Evolutionary conservation across 352 stramenopile species (phyloP), one percentile per base, ranked within the genome.

Genomic region (Globisporangium solare): DNA sequence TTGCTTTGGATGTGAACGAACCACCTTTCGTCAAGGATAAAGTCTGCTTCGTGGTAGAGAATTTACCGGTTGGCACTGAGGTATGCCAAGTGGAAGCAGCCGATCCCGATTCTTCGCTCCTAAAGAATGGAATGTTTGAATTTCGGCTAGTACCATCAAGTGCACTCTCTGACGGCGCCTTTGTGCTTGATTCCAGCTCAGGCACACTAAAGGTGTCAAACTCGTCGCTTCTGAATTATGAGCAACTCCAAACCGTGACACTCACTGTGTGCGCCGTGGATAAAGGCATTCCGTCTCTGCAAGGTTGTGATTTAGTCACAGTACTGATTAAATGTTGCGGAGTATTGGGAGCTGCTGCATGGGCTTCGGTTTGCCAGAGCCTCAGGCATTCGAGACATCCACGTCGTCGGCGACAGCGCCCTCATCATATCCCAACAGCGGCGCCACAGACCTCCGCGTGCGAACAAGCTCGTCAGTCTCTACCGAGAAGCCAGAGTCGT

Each of bases 231-330:
- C 45, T 51, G 11, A 51, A 59, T 14, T 52, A 42, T 6, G 51
- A 56, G 21, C 15, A 39, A n/a, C 21, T 56, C 6, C 51, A 56
- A 21, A 56, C 12, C 8, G 18, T 35, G 37, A 17, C 20, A 5
- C 11, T 59, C 7, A 59, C 43, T 11, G 15, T 59, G 0, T 59
- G 54, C 6, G 54, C 43, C n/a, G 35, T 51, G n/a, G 54, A 59
- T 35, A 32, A n/a, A 46, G 54, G 54, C 31, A 47, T 43, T 0
- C 43, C 45, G 24, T 7, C 54, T 3, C 20, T 59, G 10, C 54
- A 52, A 47, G 32, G 43, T 5, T 59, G 54, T 24, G 54, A 43
- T 4, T 20, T 27, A 4, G 43, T 53, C 1, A 52, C 18, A 0
- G 21, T 59, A 3, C 20, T 20, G 14, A 47, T 59, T n/a, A n/a